Evolutionary conservation across 106 monocot species (phyloP), one percentile per base, ranked within the genome.

Genomic region (Dactylorhiza incarnata): DNA sequence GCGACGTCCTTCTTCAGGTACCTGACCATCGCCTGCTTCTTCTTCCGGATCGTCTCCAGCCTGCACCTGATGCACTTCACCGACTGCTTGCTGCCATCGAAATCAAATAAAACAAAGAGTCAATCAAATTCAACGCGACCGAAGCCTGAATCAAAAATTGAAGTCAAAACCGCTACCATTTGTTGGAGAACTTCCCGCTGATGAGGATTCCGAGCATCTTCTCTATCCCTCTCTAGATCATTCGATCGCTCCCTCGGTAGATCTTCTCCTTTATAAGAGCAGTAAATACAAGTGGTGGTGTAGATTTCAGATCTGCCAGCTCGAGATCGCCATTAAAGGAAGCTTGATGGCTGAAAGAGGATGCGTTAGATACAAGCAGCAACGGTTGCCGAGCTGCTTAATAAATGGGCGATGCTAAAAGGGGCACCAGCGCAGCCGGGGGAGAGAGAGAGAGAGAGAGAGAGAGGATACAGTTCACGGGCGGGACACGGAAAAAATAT

Each of bases 1-100:
- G 93, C 93, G 19, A 93, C 81, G 67, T 96, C 93, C 79, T 89
- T 86, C 82, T 80, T 90, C 69, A 93, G 78, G 71, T 85, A 84
- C 49, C 79, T 78, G 24, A 93, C 67, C 76, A 85, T 83, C 23
- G 87, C 88, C 67, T 89, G 83, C 82, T 85, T 90, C 90, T 85
- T 96, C 77, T 78, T 93, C 85, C 84, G 78, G 5, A 88, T 85
- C 66, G 81, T 68, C 65, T 46, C 75, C 24, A 96, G 15, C 87
- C 95, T 79, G 49, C 75, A 55, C 13, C 59, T 82, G 49, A 89
- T 89, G 85, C 86, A 84, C 71, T 93, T 93, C 48, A 91, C 68
- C 45, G 87, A 81, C 24, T 87, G 83, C 75, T 96, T 96, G 85
- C 95, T 96, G 87, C 76, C 22, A 5, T 68, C 29, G 11, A n/a